phyloP scores from a whole-genome alignment of 2,329 filamentous ascomycete genomes.

The Penicillium sp. region DNA sequence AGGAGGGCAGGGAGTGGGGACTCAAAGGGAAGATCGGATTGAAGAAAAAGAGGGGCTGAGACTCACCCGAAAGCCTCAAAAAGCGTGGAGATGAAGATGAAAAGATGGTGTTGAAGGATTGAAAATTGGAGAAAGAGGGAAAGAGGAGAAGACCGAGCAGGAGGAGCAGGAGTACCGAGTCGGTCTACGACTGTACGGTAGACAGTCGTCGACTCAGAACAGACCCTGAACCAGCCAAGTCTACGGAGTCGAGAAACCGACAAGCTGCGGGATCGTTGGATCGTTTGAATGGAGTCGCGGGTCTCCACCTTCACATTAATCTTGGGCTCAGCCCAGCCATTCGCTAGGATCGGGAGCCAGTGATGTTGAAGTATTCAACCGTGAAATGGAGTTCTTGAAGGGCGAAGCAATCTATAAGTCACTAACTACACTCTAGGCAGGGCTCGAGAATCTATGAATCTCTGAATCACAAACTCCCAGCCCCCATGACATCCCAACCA shows the following conservation, averaged over 20 bases:
- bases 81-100: not conserved
- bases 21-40: not conserved
- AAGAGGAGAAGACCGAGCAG: not conserved
- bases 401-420: not conserved
- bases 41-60: conserved; percentile 2
- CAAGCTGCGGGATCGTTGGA: not conserved
- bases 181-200: not conserved
- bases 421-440: not conserved
- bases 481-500: not conserved
- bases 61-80: conserved; percentile 1
- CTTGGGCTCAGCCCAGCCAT: not conserved
- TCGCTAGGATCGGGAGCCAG: not conserved
- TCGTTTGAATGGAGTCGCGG: not conserved
- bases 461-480: not conserved
- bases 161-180: too few relatives aligned
- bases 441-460: not conserved
- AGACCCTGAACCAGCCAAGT: not conserved
- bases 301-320: not conserved
- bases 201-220: too few relatives aligned
- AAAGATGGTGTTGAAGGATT: not conserved
- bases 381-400: not conserved
- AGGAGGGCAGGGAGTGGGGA: not conserved
- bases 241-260: not conserved
- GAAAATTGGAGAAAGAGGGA: not conserved
- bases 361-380: too few relatives aligned